Percentiles rank a stretch among this genome's conserved stretches.
Evolutionary conservation across 78 protist genomes (phyloP).

Genomic region (Pelomyxa schiedti): DNA sequence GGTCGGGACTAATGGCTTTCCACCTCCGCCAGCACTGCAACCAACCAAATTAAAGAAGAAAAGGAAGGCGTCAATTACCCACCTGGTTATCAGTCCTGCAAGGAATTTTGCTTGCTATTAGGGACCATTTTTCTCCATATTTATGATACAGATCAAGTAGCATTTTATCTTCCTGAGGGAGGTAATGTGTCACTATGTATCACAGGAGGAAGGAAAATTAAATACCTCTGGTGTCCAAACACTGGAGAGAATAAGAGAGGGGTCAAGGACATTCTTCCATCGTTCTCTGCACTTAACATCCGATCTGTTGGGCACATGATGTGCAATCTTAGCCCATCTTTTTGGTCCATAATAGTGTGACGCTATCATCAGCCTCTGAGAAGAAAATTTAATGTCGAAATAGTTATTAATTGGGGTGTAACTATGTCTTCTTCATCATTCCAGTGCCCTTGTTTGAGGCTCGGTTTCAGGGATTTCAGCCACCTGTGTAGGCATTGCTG

Average conservation of each 20-base stretch:
- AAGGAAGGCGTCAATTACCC: too few species aligned
- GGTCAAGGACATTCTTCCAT: conserved; percentile 77
- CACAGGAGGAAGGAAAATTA: neutral
- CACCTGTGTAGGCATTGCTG: conserved; percentile 54
- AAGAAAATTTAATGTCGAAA: too few species aligned
- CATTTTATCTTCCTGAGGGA: neutral
- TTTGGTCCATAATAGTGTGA: conserved; percentile 33
- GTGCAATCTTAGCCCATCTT: conserved; percentile 49
- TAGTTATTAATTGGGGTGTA: conserved; percentile 10
- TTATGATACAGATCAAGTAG: neutral
- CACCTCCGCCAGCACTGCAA: conserved; percentile 52
- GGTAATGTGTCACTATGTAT: neutral
- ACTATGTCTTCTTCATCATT: conserved; percentile 19
- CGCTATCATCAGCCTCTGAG: conserved; percentile 20
- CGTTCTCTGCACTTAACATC: conserved; percentile 74
- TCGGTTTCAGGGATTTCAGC: conserved; percentile 37
- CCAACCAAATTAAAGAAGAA: too few species aligned
- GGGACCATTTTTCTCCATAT: conserved; percentile 46
- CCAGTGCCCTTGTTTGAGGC: conserved; percentile 30
- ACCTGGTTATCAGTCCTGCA: conserved; percentile 43
- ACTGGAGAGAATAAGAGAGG: conserved; percentile 11
- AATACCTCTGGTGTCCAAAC: neutral
- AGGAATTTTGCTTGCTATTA: conserved; percentile 3
- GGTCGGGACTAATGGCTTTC: neutral
- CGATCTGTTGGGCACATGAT: conserved; percentile 46